Percentiles rank a stretch among this genome's conserved stretches.
These are phyloP conservation scores for Rhizodiscina lignyota DNA, from an alignment of 495 filamentous ascomycete genomes.

Conservation along the genomic window DNA sequence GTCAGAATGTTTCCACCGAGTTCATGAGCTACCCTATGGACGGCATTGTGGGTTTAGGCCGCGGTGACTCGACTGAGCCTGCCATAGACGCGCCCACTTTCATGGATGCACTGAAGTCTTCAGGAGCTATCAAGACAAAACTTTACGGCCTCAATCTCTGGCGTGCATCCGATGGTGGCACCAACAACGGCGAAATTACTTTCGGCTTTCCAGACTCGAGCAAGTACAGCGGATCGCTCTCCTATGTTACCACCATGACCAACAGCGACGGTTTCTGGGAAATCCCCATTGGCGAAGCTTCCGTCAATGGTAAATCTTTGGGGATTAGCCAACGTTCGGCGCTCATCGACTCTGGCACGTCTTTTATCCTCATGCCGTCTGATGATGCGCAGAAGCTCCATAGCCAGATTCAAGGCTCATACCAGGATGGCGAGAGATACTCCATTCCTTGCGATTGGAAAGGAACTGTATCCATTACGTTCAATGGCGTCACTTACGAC, in stretches of 20 bases:
- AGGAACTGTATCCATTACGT: constrained; percentile 30
- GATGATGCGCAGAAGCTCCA: constrained; percentile 49
- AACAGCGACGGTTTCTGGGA: constrained; percentile 37
- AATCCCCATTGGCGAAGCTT: constrained; percentile 46
- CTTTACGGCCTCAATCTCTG: constrained; percentile 52
- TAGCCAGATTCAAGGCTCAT: constrained; percentile 43
- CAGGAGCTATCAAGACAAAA: constrained; percentile 42
- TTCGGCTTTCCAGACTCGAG: constrained; percentile 53
- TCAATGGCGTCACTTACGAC: constrained; percentile 41
- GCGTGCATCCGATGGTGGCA: constrained; percentile 37
- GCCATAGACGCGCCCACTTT: constrained; percentile 38
- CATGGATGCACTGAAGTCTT: constrained; percentile 39
- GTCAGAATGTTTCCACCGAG: constrained; percentile 44
- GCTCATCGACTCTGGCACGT: constrained; percentile 72
- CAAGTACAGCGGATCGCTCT: constrained; percentile 48
- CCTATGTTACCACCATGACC: constrained; percentile 35
- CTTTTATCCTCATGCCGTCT: constrained; percentile 50
- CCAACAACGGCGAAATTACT: constrained; percentile 56
- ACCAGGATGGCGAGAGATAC: constrained; percentile 32
- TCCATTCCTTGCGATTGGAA: constrained; percentile 55
- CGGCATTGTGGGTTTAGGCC: constrained; percentile 70
- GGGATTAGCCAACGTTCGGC: constrained; percentile 27
- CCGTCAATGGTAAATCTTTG: constrained; percentile 36
- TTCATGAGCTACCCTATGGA: constrained; percentile 68
- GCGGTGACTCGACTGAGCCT: constrained; percentile 2